These are phyloP conservation scores for Ceratobasidium papillatum DNA, from an alignment of 1,284 basidiomycete genomes.

Conservation along the genomic window DNA sequence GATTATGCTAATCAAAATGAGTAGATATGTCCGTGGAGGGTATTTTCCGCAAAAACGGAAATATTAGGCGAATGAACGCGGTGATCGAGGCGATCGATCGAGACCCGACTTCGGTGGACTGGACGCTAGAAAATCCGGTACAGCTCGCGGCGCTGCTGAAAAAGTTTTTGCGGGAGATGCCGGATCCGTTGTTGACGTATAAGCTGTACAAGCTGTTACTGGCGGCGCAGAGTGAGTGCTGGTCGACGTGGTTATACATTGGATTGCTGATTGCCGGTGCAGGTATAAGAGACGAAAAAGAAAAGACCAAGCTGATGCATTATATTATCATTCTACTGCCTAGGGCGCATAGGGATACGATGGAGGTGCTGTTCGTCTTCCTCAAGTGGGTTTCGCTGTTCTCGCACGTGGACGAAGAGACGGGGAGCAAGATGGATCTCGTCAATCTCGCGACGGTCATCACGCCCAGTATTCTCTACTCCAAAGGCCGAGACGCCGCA, in stretches of 20 bases:
- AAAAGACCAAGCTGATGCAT: slow-evolving; percentile 77
- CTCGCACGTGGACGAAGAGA: slow-evolving; percentile 97
- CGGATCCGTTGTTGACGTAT: slow-evolving; percentile 95
- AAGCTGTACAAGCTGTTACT: slow-evolving; percentile 91
- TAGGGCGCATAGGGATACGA: slow-evolving; percentile 93
- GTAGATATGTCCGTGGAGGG: slow-evolving; percentile 98
- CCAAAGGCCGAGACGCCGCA: slow-evolving; percentile 85
- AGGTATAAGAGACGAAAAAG: slow-evolving; percentile 72
- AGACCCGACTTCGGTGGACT: slow-evolving; percentile 87
- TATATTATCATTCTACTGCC: slow-evolving; percentile 89
- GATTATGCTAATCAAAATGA: neutral
- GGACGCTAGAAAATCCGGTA: slow-evolving; percentile 95
- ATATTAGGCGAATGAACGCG: slow-evolving; percentile 92
- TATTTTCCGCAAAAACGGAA: slow-evolving; percentile 98
- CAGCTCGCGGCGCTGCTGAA: slow-evolving; percentile 97
- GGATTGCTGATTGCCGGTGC: slow-evolving; percentile 58
- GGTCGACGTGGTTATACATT: slow-evolving; percentile 55
- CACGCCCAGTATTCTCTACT: slow-evolving; percentile 92
- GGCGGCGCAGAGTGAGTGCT: slow-evolving; percentile 47
- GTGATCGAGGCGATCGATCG: slow-evolving; percentile 93
- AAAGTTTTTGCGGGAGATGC: slow-evolving; percentile 95
- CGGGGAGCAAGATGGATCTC: slow-evolving; percentile 98
- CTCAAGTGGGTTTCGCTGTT: slow-evolving; percentile 99
- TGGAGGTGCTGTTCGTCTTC: slow-evolving; percentile 98
- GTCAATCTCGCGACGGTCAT: slow-evolving; percentile 98